phyloP scores from a whole-genome alignment of 345 rosid species.

The Moricandia arvensis region DNA sequence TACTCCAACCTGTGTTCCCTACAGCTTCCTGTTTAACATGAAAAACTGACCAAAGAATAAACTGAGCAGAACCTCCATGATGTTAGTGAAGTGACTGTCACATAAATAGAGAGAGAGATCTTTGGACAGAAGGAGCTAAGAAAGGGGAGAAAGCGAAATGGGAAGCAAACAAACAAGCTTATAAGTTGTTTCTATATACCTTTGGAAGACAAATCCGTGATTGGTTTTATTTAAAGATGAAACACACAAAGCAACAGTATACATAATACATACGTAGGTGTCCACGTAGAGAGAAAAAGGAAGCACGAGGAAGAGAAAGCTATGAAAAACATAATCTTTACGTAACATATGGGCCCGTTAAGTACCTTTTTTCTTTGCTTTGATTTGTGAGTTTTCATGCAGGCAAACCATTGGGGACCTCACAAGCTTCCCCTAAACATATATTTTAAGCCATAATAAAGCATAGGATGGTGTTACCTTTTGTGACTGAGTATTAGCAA shows the following conservation, averaged over 20 bases:
- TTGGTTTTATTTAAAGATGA: constrained; percentile 54
- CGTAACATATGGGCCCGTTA: constrained; percentile 52
- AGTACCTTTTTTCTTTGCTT: constrained; percentile 46
- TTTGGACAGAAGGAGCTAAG: constrained; percentile 32
- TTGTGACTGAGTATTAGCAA: constrained; percentile 31
- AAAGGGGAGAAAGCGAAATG: constrained; percentile 29
- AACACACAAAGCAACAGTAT: constrained; percentile 37
- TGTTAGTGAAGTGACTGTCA: constrained; percentile 37
- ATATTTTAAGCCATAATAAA: constrained; percentile 37
- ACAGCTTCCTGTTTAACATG: constrained; percentile 42
- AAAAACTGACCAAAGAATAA: constrained; percentile 37
- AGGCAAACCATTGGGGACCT: constrained; percentile 49
- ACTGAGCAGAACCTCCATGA: constrained; percentile 50
- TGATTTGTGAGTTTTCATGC: constrained; percentile 56
- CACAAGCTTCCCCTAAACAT: constrained; percentile 41
- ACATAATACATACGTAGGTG: constrained; percentile 33
- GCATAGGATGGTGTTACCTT: constrained; percentile 40
- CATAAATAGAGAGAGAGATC: constrained; percentile 33
- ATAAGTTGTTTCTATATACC: constrained; percentile 36
- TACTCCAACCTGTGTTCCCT: constrained; percentile 37
- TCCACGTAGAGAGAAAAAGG: constrained; percentile 29
- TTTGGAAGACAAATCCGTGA: constrained; percentile 50
- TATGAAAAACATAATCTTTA: constrained; percentile 50
- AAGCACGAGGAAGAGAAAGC: constrained; percentile 30
- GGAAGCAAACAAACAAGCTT: constrained; percentile 34